A percentile compares a stretch with the other conserved stretches of the same genome.
These are phyloP conservation scores for Ceratocystis ficicola DNA, from an alignment of 2,329 filamentous ascomycete species.

Conservation along the genomic window DNA sequence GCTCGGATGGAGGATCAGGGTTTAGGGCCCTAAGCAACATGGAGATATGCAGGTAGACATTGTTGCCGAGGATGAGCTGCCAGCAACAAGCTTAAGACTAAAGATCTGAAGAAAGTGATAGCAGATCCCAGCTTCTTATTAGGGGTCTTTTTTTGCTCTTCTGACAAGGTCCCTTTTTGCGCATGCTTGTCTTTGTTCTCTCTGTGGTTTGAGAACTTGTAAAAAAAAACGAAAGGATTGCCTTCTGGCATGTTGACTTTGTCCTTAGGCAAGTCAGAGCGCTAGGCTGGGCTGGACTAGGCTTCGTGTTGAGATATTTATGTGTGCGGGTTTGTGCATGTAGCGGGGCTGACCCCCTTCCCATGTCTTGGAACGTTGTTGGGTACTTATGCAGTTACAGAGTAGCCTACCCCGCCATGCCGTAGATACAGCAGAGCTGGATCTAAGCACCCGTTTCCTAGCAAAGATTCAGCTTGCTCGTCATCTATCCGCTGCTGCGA, in stretches of 20 bases:
- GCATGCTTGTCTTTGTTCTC: not conserved
- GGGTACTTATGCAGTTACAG: not conserved
- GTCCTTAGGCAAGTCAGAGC: not conserved
- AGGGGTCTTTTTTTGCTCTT: not conserved
- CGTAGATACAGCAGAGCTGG: not conserved
- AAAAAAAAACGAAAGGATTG: not conserved
- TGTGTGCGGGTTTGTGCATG: not conserved
- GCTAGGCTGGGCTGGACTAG: not conserved
- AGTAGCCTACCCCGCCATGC: conserved; percentile 3
- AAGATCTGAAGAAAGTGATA: not conserved
- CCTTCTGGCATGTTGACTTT: not conserved
- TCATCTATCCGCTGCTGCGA: not conserved
- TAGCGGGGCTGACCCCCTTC: not conserved
- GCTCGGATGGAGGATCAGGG: not conserved
- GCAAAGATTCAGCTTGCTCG: not conserved
- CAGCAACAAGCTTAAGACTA: not conserved
- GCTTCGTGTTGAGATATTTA: not conserved
- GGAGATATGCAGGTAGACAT: not conserved
- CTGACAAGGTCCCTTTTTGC: not conserved
- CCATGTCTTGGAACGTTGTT: not conserved
- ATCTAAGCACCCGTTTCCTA: not conserved
- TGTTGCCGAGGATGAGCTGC: not conserved
- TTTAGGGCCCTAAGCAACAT: not conserved
- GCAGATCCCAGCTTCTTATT: not conserved
- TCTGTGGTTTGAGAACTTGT: not conserved